Conservation (phyloP, 345 rosid genomes). For the Hypericum perforatum region DNA sequence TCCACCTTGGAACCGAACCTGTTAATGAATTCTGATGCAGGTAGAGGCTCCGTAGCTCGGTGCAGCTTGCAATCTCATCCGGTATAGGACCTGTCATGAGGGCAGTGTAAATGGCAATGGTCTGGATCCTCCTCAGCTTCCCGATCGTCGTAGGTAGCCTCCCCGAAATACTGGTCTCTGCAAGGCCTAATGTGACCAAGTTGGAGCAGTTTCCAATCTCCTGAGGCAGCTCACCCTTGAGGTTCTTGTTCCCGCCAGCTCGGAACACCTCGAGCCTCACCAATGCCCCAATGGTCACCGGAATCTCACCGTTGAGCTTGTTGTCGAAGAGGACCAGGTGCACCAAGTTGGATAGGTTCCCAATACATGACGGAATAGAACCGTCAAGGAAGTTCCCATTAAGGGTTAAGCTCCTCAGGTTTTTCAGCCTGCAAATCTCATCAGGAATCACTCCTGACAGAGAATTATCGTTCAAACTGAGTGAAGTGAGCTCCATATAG, state of each 20-base stretch:
- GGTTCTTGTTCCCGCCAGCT: slow-evolving; percentile 80
- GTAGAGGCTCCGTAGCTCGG: slow-evolving; percentile 60
- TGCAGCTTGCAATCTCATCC: slow-evolving; percentile 60
- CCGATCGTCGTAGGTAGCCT: slow-evolving; percentile 70
- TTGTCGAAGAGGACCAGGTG: slow-evolving; percentile 56
- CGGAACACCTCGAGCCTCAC: slow-evolving; percentile 47
- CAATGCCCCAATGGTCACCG: slow-evolving; percentile 47
- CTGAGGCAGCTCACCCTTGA: slow-evolving; percentile 54
- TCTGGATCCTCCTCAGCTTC: slow-evolving; percentile 48
- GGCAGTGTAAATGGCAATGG: slow-evolving; percentile 67
- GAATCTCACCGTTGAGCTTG: slow-evolving; percentile 54
- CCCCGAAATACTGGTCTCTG: slow-evolving; percentile 81
- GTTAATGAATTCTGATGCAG: slow-evolving; percentile 68
- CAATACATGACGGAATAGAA: slow-evolving; percentile 45
- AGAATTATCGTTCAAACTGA: slow-evolving; percentile 67
- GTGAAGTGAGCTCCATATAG: slow-evolving; percentile 23
- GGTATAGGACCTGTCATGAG: slow-evolving; percentile 71
- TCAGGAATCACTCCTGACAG: slow-evolving; percentile 55
- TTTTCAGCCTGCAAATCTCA: slow-evolving; percentile 44
- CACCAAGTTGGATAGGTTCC: slow-evolving; percentile 43
- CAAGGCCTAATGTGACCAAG: slow-evolving; percentile 55
- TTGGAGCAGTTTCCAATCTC: slow-evolving; percentile 67
- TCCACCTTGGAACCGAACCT: slow-evolving; percentile 50
- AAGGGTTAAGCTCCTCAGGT: slow-evolving; percentile 45
- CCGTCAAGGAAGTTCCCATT: slow-evolving; percentile 61